These are phyloP conservation scores for Alternaria triticina DNA, from an alignment of 2,329 filamentous ascomycete genomes.

Conservation along the genomic window DNA sequence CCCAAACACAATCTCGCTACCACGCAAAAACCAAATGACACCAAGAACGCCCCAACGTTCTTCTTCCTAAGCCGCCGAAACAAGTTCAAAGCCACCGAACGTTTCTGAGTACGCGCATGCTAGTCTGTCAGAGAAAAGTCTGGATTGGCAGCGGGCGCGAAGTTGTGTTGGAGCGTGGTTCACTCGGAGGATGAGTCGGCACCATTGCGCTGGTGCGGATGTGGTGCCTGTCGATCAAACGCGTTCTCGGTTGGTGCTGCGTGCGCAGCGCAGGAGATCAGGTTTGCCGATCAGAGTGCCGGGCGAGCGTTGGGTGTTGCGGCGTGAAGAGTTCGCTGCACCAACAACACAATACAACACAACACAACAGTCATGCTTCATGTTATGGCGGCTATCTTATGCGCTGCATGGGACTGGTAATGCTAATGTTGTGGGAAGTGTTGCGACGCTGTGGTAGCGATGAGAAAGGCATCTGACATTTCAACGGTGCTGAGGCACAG, in stretches of 20 bases:
- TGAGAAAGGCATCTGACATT: not conserved
- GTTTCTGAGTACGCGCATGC: not conserved
- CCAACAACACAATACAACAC: not conserved
- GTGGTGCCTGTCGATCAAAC: slow-evolving; percentile 14
- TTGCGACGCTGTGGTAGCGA: not conserved
- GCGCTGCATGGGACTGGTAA: not conserved
- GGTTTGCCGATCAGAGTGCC: slow-evolving; percentile 9
- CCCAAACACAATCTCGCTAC: not conserved
- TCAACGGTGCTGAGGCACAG: not conserved
- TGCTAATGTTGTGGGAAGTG: not conserved
- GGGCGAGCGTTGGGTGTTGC: not conserved
- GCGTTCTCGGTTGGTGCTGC: not conserved
- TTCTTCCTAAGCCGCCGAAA: not conserved
- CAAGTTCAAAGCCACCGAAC: not conserved
- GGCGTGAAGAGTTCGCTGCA: not conserved
- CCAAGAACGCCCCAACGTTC: not conserved
- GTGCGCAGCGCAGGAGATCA: slow-evolving; percentile 1
- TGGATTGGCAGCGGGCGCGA: not conserved
- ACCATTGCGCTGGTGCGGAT: slow-evolving; percentile 2
- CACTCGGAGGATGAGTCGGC: not conserved
- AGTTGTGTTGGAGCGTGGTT: not conserved
- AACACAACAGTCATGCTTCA: not conserved
- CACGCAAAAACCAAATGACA: not conserved
- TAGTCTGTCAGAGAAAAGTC: not conserved
- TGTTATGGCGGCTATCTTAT: not conserved